Base-by-base conservation (phyloP, 2,329 filamentous ascomycete species). In the Phaeosphaeria sp. region DNA sequence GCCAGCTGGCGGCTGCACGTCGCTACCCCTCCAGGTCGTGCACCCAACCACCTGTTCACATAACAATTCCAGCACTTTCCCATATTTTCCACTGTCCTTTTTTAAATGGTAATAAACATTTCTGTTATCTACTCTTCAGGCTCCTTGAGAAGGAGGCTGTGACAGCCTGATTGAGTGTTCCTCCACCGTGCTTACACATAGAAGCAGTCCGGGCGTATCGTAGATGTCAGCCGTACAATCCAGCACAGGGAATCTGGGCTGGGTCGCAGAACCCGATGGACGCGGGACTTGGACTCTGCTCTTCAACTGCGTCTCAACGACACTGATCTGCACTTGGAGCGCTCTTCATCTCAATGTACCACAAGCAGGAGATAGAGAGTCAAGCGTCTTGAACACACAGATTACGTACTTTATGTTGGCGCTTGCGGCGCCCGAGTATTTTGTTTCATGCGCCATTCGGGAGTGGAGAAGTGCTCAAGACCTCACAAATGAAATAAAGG, bases 341-440 rank as follows among this genome's bases (percentile, higher is more conserved):
- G 46, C 46, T 15, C 27, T 49, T 11, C 46, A 39, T 36, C 25
- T 49, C n/a, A 49, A 49, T n/a, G 18, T 22, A 21, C 46, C n/a
- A 21, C 17, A 33, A 39, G 25, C 15, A 6, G 6, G 27, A 10
- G 18, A 5, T 11, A 6, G 11, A 4, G 11, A 15, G 2, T 4
- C 17, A 20, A 20, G 25, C 3, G 10, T 49, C 27, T n/a, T 49
- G 6, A 36, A 22, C 9, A 39, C 18, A 3, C 30, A 39, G n/a
- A 49, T 49, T 30, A 49, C 9, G 15, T 49, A 17, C 18, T 49
- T 49, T 17, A 9, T 49, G 13, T 17, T 49, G 27, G 47, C 47
- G 27, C 47, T 49, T 17, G 47, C 30, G 2, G 47, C 47, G 13
- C 47, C 47, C 6, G 47, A 49, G n/a, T 49, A 49, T 18, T 49